Conservation (phyloP, 1,284 basidiomycete genomes). For the Ceratobasidium sp. region DNA sequence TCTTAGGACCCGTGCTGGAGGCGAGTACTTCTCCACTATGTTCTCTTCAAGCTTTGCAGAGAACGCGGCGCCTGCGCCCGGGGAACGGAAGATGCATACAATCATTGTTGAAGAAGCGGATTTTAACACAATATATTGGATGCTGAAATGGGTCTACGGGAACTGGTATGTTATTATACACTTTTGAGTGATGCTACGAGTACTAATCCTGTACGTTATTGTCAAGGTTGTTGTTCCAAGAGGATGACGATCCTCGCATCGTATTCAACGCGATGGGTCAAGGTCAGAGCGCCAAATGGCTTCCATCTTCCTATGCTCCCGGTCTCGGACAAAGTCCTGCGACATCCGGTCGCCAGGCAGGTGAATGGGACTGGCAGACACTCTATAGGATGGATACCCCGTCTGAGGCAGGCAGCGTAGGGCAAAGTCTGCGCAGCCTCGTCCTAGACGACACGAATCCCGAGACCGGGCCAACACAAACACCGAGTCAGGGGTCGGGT, state of each 20-base stretch:
- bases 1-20: constrained; percentile 69
- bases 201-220: background rate
- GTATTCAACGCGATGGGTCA: constrained; percentile 73
- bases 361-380: constrained; percentile 79
- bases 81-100: constrained; percentile 72
- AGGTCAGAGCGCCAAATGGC: constrained; percentile 73
- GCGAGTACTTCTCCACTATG: constrained; percentile 85
- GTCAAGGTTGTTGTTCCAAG: constrained; percentile 67
- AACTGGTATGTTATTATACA: constrained; percentile 62
- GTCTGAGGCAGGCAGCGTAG: constrained; percentile 40
- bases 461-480: constrained; percentile 16
- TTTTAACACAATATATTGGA: constrained; percentile 86
- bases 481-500: constrained; percentile 27
- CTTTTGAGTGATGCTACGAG: background rate
- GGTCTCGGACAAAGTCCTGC: constrained; percentile 53
- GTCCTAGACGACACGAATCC: constrained; percentile 30
- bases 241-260: constrained; percentile 73
- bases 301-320: constrained; percentile 56
- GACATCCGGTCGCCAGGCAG: constrained; percentile 40
- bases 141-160: constrained; percentile 84
- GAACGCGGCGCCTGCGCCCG: constrained; percentile 59
- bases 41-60: constrained; percentile 79
- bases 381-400: constrained; percentile 54
- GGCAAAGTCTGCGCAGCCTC: constrained; percentile 35
- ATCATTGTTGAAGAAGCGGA: constrained; percentile 85